These are phyloP conservation scores for Arctium lappa DNA, from an alignment of 129 eudicot species.

Conservation along the genomic window DNA sequence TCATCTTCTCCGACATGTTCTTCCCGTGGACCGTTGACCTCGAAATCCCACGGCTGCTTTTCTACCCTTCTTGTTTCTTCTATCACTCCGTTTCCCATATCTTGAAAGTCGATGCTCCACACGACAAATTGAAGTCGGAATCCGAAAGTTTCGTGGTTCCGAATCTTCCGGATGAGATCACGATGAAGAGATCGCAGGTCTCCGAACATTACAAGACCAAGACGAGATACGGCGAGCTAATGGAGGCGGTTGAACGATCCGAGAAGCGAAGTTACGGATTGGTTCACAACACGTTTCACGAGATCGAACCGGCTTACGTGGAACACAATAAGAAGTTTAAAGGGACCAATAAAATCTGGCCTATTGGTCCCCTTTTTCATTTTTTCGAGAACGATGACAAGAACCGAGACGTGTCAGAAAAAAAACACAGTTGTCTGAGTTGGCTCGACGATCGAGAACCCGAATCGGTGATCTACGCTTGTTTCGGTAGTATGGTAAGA, in stretches of 20 bases:
- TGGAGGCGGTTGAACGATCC: conserved; percentile 11
- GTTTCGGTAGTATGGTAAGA: conserved; percentile 46
- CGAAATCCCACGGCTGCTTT: conserved; percentile 44
- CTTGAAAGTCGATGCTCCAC: conserved; percentile 31
- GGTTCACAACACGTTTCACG: conserved; percentile 39
- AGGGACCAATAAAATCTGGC: conserved; percentile 26
- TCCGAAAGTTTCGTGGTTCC: conserved; percentile 34
- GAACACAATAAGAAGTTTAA: conserved; percentile 23
- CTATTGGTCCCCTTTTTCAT: conserved; percentile 33
- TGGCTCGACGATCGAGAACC: conserved; percentile 40
- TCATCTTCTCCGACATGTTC: conserved; percentile 49
- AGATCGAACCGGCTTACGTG: conserved; percentile 47
- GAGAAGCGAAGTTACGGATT: conserved; percentile 39
- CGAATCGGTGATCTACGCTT: conserved; percentile 34
- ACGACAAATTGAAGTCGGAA: conserved; percentile 18
- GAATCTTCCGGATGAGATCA: conserved; percentile 32
- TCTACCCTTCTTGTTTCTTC: conserved; percentile 21
- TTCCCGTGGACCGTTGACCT: conserved; percentile 49
- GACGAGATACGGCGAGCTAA: neutral
- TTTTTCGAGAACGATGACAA: neutral
- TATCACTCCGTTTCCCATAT: conserved; percentile 20
- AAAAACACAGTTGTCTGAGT: conserved; percentile 4
- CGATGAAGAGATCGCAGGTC: conserved; percentile 38
- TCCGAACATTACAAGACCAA: neutral
- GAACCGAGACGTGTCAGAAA: neutral